Evolutionary conservation across 2,329 filamentous ascomycete species (phyloP), one percentile per base, ranked within the genome.

Genomic region (Fonsecaea nubica): DNA sequence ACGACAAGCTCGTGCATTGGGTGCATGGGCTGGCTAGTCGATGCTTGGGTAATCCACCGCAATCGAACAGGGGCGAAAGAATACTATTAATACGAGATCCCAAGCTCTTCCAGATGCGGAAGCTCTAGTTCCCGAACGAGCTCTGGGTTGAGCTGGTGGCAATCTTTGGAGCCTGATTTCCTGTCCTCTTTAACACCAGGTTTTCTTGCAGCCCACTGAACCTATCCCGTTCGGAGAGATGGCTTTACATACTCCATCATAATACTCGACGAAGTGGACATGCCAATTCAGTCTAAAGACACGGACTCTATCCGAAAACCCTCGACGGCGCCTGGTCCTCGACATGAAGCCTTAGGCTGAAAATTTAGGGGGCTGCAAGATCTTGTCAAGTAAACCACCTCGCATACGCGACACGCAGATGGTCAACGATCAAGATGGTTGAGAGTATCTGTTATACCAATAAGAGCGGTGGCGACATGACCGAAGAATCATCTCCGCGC

Each of bases 121-220:
- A 58, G 56, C 10, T 58, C 56, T 58, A 58, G 36, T 58, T 40
- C 56, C 56, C n/a, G 36, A 45, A 42, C 15, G 12, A 30, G 56
- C 12, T 45, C n/a, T n/a, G 10, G 56, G 38, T 58, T 36, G 38
- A 33, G 15, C 12, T 13, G 13, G 5, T 12, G 15, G 4, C 13
- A 32, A 45, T n/a, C 56, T 32, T 25, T 25, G 56, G 6, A 18
- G 40, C 38, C 45, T 25, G 45, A 25, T 12, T 50, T 50, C 18
- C 45, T 13, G 12, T 50, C 15, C 45, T 50, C 45, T 13, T 50
- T 50, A 9, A 25, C 45, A 50, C 45, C 18, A 25, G 45, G n/a
- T 21, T 12, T 21, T 25, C 18, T 50, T 21, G 45, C 45, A 50
- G 45, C 25, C 45, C 18, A 25, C 7, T 10, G 45, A 50, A 12